These are phyloP conservation scores for Pseudocercospora pini-densiflorae DNA, from an alignment of 2,329 filamentous ascomycete genomes.

Conservation along the genomic window DNA sequence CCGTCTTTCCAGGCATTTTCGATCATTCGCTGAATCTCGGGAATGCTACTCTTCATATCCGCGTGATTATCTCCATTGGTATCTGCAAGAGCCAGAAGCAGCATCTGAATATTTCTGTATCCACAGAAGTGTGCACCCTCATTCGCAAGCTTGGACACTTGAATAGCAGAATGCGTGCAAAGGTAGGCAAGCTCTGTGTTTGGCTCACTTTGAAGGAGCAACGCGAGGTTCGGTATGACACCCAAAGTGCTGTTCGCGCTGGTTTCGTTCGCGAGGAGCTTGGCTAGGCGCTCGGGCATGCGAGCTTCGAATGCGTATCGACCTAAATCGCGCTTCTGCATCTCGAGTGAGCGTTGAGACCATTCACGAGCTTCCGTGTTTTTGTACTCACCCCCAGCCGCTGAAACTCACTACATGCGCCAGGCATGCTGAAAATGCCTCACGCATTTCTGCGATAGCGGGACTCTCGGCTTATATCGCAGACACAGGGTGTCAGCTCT, in stretches of 20 bases:
- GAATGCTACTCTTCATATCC: constrained; percentile 64
- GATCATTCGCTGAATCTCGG: constrained; percentile 82
- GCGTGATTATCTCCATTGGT: constrained; percentile 43
- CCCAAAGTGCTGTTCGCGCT: constrained; percentile 45
- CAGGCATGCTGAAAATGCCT: constrained; percentile 2
- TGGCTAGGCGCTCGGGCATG: constrained; percentile 48
- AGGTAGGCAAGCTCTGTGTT: constrained; percentile 73
- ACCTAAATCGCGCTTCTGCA: constrained; percentile 48
- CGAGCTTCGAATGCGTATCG: constrained; percentile 50
- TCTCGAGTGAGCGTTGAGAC: neutral
- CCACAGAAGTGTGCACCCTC: constrained; percentile 87
- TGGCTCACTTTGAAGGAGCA: constrained; percentile 60
- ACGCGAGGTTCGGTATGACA: constrained; percentile 49
- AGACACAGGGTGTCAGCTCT: neutral
- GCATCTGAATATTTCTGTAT: constrained; percentile 93
- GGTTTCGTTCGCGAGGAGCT: constrained; percentile 19
- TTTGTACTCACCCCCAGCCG: no score
- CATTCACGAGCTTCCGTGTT: neutral
- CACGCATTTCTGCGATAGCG: neutral
- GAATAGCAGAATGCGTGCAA: constrained; percentile 73
- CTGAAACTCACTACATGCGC: constrained; percentile 1
- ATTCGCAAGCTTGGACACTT: constrained; percentile 76
- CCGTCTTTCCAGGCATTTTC: constrained; percentile 86
- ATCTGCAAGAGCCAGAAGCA: constrained; percentile 46
- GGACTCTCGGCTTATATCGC: neutral